phyloP scores from a whole-genome alignment of 805 yeast genomes.

The Saturnispora dispora region DNA sequence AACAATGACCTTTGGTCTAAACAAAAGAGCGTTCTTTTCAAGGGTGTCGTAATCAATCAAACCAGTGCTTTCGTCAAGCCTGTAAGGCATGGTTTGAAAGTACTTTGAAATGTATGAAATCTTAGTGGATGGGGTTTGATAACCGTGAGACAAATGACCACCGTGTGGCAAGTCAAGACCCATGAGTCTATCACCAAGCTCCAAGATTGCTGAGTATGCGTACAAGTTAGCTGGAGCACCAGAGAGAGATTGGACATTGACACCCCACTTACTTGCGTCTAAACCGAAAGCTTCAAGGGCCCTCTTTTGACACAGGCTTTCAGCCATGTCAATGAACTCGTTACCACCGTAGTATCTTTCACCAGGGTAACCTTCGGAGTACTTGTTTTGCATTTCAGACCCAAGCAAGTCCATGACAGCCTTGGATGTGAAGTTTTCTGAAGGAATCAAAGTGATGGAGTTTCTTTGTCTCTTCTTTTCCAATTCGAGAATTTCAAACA shows the following conservation, averaged over 20 bases:
- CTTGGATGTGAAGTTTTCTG: conserved; percentile 94
- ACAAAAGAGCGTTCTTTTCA: conserved; percentile 81
- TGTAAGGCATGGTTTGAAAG: conserved; percentile 97
- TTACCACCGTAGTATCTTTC: conserved; percentile 99
- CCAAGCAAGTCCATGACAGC: conserved; percentile 96
- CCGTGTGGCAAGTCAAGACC: conserved; percentile 98
- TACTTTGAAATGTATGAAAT: conserved; percentile 94
- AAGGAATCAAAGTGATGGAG: conserved; percentile 89
- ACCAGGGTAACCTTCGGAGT: conserved; percentile 98
- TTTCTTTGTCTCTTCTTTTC: conserved; percentile 90
- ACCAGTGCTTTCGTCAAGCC: conserved; percentile 87
- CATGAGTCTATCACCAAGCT: conserved; percentile 95
- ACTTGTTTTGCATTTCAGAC: conserved; percentile 96
- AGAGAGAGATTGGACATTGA: conserved; percentile 90
- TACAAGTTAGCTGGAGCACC: conserved; percentile 98
- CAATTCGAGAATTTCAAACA: conserved; percentile 59
- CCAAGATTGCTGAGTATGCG: conserved; percentile 91
- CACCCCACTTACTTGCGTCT: conserved; percentile 87
- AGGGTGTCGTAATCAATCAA: conserved; percentile 92
- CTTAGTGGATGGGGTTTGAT: conserved; percentile 88
- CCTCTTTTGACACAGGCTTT: conserved; percentile 84
- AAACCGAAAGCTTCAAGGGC: conserved; percentile 85
- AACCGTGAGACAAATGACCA: conserved; percentile 97
- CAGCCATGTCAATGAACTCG: conserved; percentile 92
- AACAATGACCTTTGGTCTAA: conserved; percentile 92